Conservation (phyloP, 371 early-diverging fungal species). For the Syncephalastrum racemosum region DNA sequence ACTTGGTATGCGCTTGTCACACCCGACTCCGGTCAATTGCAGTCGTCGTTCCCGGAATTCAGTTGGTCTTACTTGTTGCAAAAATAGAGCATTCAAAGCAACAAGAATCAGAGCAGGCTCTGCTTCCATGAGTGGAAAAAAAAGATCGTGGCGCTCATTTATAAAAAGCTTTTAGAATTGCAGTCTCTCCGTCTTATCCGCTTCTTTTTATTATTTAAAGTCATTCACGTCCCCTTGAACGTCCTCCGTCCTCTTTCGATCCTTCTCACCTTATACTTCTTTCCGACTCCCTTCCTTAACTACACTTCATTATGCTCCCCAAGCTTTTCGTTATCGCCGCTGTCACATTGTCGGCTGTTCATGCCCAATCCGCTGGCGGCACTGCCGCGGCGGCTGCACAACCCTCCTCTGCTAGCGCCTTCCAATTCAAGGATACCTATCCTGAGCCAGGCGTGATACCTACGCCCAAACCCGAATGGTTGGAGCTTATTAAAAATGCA, state of each 20-base stretch:
- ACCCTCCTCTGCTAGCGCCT: slow-evolving; percentile 12
- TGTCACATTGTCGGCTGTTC: slow-evolving; percentile 9
- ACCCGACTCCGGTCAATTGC: slow-evolving; percentile 23
- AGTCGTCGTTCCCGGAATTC: slow-evolving; percentile 22
- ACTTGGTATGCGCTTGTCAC: slow-evolving; percentile 6
- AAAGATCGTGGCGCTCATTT: slow-evolving; percentile 3
- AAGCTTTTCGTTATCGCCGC: slow-evolving; percentile 15
- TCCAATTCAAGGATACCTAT: slow-evolving; percentile 24
- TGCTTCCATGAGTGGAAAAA: too few relatives aligned
- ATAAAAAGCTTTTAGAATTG: slow-evolving; percentile 1
- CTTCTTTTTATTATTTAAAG: slow-evolving; percentile 6
- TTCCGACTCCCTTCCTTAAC: slow-evolving; percentile 4
- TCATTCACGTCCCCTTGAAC: too few relatives aligned
- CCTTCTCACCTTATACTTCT: slow-evolving; percentile 1
- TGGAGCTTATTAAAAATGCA: slow-evolving; percentile 32
- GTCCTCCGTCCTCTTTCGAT: slow-evolving; percentile 6
- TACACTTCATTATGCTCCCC: slow-evolving; percentile 7
- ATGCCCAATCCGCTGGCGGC: slow-evolving; percentile 7
- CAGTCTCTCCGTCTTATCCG: slow-evolving; percentile 6
- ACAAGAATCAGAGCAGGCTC: too few relatives aligned
- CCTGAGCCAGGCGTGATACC: slow-evolving; percentile 29
- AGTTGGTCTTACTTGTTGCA: slow-evolving; percentile 15
- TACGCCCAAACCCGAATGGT: slow-evolving; percentile 42
- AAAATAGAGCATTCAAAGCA: slow-evolving; percentile 10
- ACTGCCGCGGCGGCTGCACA: slow-evolving; percentile 16